Conservation (phyloP, 768 basidiomycete species). For the Podaxis pistillaris region DNA sequence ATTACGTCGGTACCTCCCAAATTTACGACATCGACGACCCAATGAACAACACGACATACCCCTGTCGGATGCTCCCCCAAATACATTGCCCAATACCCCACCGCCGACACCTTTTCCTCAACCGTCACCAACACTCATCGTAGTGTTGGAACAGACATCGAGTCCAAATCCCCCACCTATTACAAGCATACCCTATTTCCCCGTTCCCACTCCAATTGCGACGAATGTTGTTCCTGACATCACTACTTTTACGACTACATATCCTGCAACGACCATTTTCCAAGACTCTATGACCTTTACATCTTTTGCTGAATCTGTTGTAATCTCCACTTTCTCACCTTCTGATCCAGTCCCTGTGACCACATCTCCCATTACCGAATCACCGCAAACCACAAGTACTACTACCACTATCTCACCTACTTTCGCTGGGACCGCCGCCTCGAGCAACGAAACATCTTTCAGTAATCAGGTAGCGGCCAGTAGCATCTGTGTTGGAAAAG, state of each 20-base stretch:
- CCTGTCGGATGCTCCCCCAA: neutral
- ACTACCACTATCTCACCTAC: constrained; percentile 20
- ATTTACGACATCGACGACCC: constrained; percentile 11
- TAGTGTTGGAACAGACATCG: constrained; percentile 3
- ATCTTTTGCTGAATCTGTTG: constrained; percentile 34
- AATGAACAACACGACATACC: neutral
- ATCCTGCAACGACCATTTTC: constrained; percentile 39
- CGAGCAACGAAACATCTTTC: constrained; percentile 23
- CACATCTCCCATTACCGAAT: constrained; percentile 9
- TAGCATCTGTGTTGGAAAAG: constrained; percentile 61
- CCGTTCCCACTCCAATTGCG: neutral
- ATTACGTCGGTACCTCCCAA: neutral
- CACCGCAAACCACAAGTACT: neutral
- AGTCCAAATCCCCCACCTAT: constrained; percentile 7
- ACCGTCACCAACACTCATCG: neutral
- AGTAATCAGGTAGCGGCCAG: constrained; percentile 22
- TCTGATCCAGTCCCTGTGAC: constrained; percentile 19
- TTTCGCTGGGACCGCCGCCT: constrained; percentile 22
- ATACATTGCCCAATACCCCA: neutral
- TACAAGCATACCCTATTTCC: constrained; percentile 3
- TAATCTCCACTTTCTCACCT: constrained; percentile 24
- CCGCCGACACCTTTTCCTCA: neutral
- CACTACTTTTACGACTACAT: constrained; percentile 29
- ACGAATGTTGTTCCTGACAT: neutral
- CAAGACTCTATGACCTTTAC: constrained; percentile 41